Evolutionary conservation across 1,284 basidiomycete species (phyloP), one percentile per base, ranked within the genome.

Genomic region (Cutaneotrichosporon daszewskae): DNA sequence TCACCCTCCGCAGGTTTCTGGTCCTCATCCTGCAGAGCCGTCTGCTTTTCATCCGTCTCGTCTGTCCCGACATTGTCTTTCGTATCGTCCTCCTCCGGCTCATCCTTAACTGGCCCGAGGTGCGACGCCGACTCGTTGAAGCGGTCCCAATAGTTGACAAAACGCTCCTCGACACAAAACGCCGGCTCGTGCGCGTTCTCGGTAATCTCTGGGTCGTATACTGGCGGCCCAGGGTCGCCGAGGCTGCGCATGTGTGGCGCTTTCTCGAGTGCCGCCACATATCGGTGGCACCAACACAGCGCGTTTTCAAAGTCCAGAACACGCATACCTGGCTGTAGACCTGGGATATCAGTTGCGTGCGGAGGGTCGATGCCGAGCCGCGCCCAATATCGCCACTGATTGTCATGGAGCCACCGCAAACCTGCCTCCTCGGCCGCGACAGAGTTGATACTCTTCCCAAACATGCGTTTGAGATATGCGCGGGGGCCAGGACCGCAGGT

Each of bases 261-360:
- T n/a, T n/a, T 31, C 7, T 24, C 14, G 22, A 41, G 47, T 3
- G 45, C 45, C 23, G 45, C 38, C 9, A 63, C 53, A 40, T 63
- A 63, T 1, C 60, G 54, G 42, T 61, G 58, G 31, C 40, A 44
- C 60, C 60, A 63, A 32, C 60, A 63, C n/a, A 63, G 43, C 1
- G 60, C 49, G 40, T 61, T 63, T 37, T 61, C 60, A 29, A 59
- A 31, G 40, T 61, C 59, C 12, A 63, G 44, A 4, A 56, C 57
- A 18, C 59, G 49, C 54, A 63, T 53, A 3, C 60, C 60, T 3
- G 60, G 59, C 34, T 53, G 40, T 7, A 59, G 28, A 3, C 59
- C 60, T 19, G 20, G 24, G 4, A 25, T 24, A 23, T 47, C 37
- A 38, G 37, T 45, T n/a, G 51, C 60, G 38, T 61, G 51, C 5